These are phyloP conservation scores for Durio zibethinus DNA, from an alignment of 345 rosid species.

Conservation along the genomic window DNA sequence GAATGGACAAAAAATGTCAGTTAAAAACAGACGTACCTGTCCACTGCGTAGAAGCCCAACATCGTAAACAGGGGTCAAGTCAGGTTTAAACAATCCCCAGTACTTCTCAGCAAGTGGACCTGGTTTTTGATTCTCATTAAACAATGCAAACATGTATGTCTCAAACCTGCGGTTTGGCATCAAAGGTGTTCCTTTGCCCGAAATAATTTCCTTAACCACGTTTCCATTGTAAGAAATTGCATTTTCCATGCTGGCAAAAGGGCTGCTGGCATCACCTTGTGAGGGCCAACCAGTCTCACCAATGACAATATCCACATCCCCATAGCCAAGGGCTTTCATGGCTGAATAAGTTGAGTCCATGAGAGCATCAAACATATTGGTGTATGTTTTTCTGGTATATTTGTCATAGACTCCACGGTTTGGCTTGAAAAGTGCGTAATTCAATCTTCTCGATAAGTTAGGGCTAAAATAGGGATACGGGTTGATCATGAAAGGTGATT, in stretches of 20 bases:
- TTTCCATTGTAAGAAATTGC: conserved; percentile 59
- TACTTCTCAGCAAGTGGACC: conserved; percentile 65
- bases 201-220: conserved; percentile 32
- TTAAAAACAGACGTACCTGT: conserved; percentile 27
- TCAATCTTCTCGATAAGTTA: conserved; percentile 18
- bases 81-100: conserved; percentile 73
- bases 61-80: conserved; percentile 65
- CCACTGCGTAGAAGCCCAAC: conserved; percentile 45
- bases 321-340: conserved; percentile 67
- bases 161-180: conserved; percentile 69
- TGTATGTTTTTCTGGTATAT: conserved; percentile 50
- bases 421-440: conserved; percentile 59
- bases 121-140: conserved; percentile 74
- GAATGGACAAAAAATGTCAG: not conserved
- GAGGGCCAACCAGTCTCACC: conserved; percentile 95
- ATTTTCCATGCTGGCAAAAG: conserved; percentile 41
- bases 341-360: conserved; percentile 67
- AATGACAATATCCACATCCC: conserved; percentile 55
- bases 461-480: conserved; percentile 79
- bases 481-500: conserved; percentile 73
- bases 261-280: conserved; percentile 45
- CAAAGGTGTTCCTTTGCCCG: conserved; percentile 70
- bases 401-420: conserved; percentile 57
- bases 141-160: conserved; percentile 70
- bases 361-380: conserved; percentile 72